These are phyloP conservation scores for Cladosporium sp. DNA, from an alignment of 2,329 filamentous ascomycete species.

Conservation along the genomic window DNA sequence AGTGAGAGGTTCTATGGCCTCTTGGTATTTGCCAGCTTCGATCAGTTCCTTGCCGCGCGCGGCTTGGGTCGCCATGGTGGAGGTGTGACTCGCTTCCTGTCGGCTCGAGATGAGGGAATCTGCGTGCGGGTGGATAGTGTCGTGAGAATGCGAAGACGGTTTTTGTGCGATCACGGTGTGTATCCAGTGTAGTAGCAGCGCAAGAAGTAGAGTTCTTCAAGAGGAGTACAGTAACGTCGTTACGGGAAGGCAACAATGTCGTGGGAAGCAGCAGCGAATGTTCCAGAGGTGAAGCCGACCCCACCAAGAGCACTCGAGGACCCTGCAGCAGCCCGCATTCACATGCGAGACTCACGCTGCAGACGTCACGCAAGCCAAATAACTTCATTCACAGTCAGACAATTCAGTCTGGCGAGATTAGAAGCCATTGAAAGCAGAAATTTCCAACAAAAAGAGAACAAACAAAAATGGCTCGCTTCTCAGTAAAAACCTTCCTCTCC, in stretches of 20 bases:
- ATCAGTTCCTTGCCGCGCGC: constrained; percentile 56
- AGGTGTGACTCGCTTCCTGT: background rate
- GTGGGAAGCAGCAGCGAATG: too few species aligned
- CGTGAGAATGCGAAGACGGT: background rate
- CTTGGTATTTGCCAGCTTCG: constrained; percentile 55
- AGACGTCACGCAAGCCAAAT: background rate
- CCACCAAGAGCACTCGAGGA: background rate
- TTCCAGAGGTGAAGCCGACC: background rate
- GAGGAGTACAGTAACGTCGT: too few species aligned
- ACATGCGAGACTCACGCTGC: background rate
- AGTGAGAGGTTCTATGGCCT: constrained; percentile 63
- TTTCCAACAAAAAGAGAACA: constrained; percentile 1
- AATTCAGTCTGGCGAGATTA: background rate
- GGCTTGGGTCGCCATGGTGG: constrained; percentile 46
- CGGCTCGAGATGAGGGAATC: background rate
- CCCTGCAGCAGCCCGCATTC: background rate
- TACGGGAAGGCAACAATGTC: too few species aligned
- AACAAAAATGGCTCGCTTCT: constrained; percentile 36
- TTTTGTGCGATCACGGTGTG: background rate
- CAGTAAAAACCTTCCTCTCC: constrained; percentile 41
- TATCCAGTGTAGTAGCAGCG: background rate
- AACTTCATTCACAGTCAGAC: constrained; percentile 1
- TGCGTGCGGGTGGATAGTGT: background rate
- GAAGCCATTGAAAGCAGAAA: background rate
- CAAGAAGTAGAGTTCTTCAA: background rate